Conservation (phyloP, 495 filamentous ascomycete genomes). For the Talaromyces ruber region DNA sequence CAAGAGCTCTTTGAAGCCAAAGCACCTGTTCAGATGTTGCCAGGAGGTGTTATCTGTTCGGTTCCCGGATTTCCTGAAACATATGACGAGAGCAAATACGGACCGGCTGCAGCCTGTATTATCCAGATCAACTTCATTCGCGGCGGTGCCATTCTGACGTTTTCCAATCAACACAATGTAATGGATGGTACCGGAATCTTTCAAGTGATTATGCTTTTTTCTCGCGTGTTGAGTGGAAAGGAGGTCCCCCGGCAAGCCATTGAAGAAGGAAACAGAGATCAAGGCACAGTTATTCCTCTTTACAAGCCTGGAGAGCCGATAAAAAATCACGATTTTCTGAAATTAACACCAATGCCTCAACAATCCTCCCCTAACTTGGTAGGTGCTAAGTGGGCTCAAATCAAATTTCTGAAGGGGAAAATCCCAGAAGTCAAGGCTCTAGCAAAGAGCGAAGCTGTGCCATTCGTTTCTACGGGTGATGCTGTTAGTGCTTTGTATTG, state of each 20-base stretch:
- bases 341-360: neutral
- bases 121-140: conserved; percentile 28
- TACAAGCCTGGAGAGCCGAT: neutral
- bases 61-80: neutral
- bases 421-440: conserved; percentile 15
- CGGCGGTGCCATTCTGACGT: conserved; percentile 21
- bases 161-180: conserved; percentile 33
- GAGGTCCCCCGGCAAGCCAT: conserved; percentile 12
- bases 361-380: neutral
- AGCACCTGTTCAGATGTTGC: neutral
- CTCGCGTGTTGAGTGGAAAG: conserved; percentile 16
- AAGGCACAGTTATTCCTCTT: conserved; percentile 19
- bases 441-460: conserved; percentile 6
- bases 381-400: neutral
- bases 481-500: conserved; percentile 42
- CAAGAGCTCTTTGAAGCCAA: neutral
- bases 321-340: neutral
- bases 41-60: neutral
- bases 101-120: neutral
- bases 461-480: conserved; percentile 39
- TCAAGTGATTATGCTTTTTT: conserved; percentile 23
- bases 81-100: neutral
- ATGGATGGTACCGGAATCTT: conserved; percentile 29
- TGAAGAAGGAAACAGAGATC: conserved; percentile 24
- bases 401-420: neutral